Evolutionary conservation across 257 asterid genomes (phyloP).

Genomic region (Linderniella brevidens): DNA sequence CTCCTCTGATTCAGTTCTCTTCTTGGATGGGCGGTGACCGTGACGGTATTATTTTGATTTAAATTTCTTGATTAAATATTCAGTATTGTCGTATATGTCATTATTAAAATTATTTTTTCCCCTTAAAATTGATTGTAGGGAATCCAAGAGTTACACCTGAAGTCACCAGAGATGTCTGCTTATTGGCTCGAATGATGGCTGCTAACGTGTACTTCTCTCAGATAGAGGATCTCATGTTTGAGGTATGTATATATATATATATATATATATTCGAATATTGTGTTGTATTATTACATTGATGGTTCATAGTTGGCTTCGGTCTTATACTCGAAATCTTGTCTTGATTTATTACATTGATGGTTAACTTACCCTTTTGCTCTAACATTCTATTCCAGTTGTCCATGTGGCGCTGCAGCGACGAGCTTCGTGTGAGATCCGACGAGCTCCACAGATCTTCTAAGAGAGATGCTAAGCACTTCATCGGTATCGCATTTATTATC

Average conservation of each 20-base stretch:
- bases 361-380: too few relatives aligned
- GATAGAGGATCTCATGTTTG: conserved; percentile 95
- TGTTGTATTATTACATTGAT: neutral
- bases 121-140: conserved; percentile 20
- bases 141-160: conserved; percentile 96
- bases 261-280: neutral
- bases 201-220: conserved; percentile 81
- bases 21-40: conserved; percentile 99
- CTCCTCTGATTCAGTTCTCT: conserved; percentile 80
- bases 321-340: too few relatives aligned
- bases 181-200: conserved; percentile 93
- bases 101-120: neutral
- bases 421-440: conserved; percentile 52
- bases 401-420: conserved; percentile 98
- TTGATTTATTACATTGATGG: neutral
- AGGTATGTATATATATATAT: conserved; percentile 23
- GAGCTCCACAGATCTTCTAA: conserved; percentile 59
- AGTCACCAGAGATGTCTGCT: conserved; percentile 91
- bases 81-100: neutral
- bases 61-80: neutral
- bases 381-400: conserved; percentile 41
- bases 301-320: too few relatives aligned
- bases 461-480: conserved; percentile 74
- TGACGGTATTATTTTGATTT: conserved; percentile 33
- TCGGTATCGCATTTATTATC: conserved; percentile 24